Evolutionary conservation across 2,329 filamentous ascomycete genomes (phyloP).

Genomic region (Pezicula carpinea): DNA sequence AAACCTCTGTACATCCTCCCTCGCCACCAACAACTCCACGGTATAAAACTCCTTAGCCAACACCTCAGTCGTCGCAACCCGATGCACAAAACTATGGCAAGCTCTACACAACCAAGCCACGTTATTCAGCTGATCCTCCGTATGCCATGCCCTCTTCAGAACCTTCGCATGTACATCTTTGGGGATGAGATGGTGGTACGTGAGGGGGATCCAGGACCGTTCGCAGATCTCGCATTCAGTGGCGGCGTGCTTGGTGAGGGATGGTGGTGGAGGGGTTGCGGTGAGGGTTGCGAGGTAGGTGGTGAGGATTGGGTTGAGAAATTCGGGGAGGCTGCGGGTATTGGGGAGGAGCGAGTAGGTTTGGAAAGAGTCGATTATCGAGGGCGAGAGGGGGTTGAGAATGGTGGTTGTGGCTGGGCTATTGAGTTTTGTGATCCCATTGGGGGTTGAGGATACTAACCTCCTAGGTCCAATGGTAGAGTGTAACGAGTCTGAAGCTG

Average conservation of each 20-base stretch:
- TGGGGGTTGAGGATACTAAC: no score
- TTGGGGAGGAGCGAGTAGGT: slow-evolving; percentile 56
- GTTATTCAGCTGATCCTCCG: slow-evolving; percentile 67
- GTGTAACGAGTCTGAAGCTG: slow-evolving; percentile 51
- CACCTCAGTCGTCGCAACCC: slow-evolving; percentile 70
- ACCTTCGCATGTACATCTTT: slow-evolving; percentile 70
- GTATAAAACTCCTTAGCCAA: slow-evolving; percentile 69
- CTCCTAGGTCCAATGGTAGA: slow-evolving; percentile 44
- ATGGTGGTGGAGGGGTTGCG: slow-evolving; percentile 59
- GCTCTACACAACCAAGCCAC: slow-evolving; percentile 84
- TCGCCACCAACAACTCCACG: slow-evolving; percentile 63
- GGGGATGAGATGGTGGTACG: slow-evolving; percentile 86
- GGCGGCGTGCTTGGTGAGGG: slow-evolving; percentile 45
- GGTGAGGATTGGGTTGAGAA: slow-evolving; percentile 60
- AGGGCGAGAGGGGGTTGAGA: slow-evolving; percentile 46
- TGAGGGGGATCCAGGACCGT: slow-evolving; percentile 68
- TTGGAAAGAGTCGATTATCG: slow-evolving; percentile 60
- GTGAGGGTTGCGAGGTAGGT: slow-evolving; percentile 56
- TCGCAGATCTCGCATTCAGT: slow-evolving; percentile 71
- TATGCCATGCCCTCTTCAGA: slow-evolving; percentile 74
- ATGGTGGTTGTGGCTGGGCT: slow-evolving; percentile 30
- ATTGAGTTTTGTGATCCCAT: no score
- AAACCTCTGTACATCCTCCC: slow-evolving; percentile 69
- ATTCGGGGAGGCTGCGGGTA: slow-evolving; percentile 40
- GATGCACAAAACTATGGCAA: slow-evolving; percentile 79